Evolutionary conservation across 495 filamentous ascomycete species (phyloP).

Genomic region (Pyrenopolyporus hunteri): DNA sequence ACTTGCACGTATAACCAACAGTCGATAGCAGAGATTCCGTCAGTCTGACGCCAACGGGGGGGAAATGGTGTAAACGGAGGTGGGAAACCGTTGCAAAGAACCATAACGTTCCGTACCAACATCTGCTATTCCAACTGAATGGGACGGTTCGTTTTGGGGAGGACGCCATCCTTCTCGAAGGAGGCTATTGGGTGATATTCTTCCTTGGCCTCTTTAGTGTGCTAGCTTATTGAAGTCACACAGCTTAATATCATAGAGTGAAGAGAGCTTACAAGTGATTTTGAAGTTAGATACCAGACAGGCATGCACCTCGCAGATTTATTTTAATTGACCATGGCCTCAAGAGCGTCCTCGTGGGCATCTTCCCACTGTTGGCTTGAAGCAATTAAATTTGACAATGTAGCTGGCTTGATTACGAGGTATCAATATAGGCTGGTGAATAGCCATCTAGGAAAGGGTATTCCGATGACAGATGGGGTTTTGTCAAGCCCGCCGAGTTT

Average conservation of each 20-base stretch:
- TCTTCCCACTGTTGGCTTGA: background rate
- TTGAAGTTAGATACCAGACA: too few relatives aligned
- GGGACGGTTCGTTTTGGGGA: background rate
- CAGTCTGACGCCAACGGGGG: background rate
- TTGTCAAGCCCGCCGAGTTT: background rate
- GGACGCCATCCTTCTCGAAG: background rate
- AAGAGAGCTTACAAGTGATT: too few relatives aligned
- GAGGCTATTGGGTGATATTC: background rate
- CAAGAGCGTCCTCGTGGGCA: too few relatives aligned
- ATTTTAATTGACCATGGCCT: background rate
- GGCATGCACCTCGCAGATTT: background rate
- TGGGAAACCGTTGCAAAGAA: background rate
- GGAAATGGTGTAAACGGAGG: background rate
- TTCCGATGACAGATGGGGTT: slow-evolving; percentile 2
- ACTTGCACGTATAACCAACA: background rate
- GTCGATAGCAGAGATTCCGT: background rate
- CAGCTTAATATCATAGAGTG: background rate
- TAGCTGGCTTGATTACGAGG: slow-evolving; percentile 5
- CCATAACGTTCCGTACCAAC: background rate
- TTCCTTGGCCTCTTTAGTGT: background rate
- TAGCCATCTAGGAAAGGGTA: background rate
- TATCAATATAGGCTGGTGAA: background rate
- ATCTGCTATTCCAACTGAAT: background rate
- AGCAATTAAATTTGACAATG: background rate
- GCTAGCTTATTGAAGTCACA: background rate